Evolutionary conservation across 441 rosid genomes (phyloP), one percentile per base, ranked within the genome.

Genomic region (Geranium incanum): DNA sequence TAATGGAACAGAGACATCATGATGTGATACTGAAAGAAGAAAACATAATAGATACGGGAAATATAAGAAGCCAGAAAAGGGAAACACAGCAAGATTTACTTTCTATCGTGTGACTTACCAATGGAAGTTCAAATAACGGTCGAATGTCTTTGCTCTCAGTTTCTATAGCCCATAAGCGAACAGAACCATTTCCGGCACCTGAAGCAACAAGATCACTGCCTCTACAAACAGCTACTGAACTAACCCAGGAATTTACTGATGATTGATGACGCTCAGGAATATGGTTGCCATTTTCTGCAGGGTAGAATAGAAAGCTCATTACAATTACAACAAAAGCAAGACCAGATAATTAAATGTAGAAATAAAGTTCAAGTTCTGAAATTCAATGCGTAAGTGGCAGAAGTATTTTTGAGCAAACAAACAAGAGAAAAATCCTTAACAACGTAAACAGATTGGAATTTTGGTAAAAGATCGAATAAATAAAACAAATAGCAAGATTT

Each of bases 121-220:
- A 74, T 45, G 97, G 95, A 81, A 95, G 88, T 70, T 80, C 73
- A 68, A 74, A 81, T 63, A 92, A 79, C n/a, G 96, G 88, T 68
- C 70, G 85, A 57, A 95, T 71, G 76, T 79, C 77, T 73, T 75
- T 86, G 72, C 78, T 65, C 77, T 78, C 85, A 75, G 81, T 82
- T 72, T 83, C 92, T 36, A 87, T 72, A 70, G 87, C 84, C 97
- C 94, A 91, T 72, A 92, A 76, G 68, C 83, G 86, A 48, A 95
- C 88, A 73, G 48, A 83, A 66, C 93, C 98, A 81, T 85, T 87
- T 73, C 98, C 99, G 76, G 99, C 98, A 75, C 99, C 99, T 66
- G 99, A 92, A 69, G 92, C 98, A 15, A 86, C 96, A 81, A 95
- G 92, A 83, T 95, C 98, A 77, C 96, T 89, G 73, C 91, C 91